Conservation (phyloP, 75 land plant species). For the Pseudotsuga menziesii region DNA sequence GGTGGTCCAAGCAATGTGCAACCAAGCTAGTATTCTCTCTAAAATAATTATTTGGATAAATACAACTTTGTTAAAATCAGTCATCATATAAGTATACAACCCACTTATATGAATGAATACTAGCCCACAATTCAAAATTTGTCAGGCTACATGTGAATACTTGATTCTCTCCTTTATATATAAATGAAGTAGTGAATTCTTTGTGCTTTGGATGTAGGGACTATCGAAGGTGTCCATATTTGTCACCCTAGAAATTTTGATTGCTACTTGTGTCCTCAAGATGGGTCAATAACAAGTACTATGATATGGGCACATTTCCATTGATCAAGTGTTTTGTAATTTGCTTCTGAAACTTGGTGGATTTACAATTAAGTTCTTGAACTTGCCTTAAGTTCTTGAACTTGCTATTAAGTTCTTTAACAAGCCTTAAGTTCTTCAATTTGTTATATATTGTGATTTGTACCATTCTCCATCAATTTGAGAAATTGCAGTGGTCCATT, state of each 20-base stretch:
- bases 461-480: too few species aligned
- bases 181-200: not conserved
- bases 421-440: too few species aligned
- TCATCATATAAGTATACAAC: too few species aligned
- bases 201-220: slow-evolving; percentile 36
- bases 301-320: too few species aligned
- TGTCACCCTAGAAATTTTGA: slow-evolving; percentile 78
- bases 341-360: too few species aligned
- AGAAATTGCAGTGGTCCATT: too few species aligned
- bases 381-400: too few species aligned
- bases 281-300: slow-evolving; percentile 64
- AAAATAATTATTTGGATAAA: not conserved
- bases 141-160: not conserved
- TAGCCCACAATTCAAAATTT: not conserved
- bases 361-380: too few species aligned
- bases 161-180: not conserved
- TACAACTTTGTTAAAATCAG: not conserved
- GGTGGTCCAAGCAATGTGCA: slow-evolving; percentile 51
- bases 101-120: not conserved
- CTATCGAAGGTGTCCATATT: slow-evolving; percentile 64
- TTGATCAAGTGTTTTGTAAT: not conserved
- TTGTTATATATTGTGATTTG: too few species aligned
- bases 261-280: slow-evolving; percentile 76
- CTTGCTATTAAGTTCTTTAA: too few species aligned
- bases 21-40: slow-evolving; percentile 36